Base-by-base conservation (phyloP, 2,329 filamentous ascomycete genomes). In the Bipolaris zeicola region DNA sequence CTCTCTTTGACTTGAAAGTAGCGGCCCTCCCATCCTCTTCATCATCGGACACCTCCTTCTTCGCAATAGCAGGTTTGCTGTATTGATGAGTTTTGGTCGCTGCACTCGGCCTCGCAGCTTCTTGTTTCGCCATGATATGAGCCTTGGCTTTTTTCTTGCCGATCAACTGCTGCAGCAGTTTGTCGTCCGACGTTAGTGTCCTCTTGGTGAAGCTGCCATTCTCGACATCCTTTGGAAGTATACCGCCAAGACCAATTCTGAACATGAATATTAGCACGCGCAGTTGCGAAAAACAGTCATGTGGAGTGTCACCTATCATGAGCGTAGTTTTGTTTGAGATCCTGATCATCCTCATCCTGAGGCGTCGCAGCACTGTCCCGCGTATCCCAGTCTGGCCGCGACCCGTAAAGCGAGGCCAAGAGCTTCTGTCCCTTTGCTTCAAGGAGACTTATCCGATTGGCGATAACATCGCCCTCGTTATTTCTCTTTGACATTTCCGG, bases 381-480 rank as follows among this genome's bases (percentile, higher is more conserved):
- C 45, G 55, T 39, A 41, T 79, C 77, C 20, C 76, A 71, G n/a
- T 71, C 54, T 37, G 56, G 70, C 54, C 75, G 76, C n/a, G 81
- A 71, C 11, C 82, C 82, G 28, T 87, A 79, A 82, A 83, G 83
- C 61, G 84, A 85, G 48, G 82, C 78, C 57, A 87, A 76, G 16
- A 85, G 74, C 33, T 79, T 79, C 61, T 85, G 82, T 48, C 79
- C 81, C 51, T 81, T 81, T 6, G 84, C 82, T 8, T 85, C 73
- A 3, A 79, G 79, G 44, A 87, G 78, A 59, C 80, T 83, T 31
- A 82, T 77, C 50, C 78, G 77, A 64, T 85, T 86, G 50, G 82
- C 78, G 46, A 87, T 79, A 37, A 86, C 76, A 60, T 86, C 84
- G 39, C 81, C 81, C 55, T 83, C 80, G 10, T 57, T 70, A 41